These are phyloP conservation scores for Ceratocystis cacaofunesta DNA, from an alignment of 2,329 filamentous ascomycete genomes.

Conservation along the genomic window DNA sequence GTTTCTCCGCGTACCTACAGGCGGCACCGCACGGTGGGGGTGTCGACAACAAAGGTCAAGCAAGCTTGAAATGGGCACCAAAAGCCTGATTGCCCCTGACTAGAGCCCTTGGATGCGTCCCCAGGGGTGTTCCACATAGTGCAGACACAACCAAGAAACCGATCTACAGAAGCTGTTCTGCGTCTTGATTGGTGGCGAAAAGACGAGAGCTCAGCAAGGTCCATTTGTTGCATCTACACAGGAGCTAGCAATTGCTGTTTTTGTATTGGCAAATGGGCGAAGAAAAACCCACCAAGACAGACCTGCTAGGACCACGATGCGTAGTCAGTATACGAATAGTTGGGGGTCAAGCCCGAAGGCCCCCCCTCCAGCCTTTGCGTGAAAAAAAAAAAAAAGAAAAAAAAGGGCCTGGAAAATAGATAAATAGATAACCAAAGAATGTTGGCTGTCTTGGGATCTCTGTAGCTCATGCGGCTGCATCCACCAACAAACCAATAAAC, in stretches of 20 bases:
- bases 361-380: not conserved
- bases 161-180: not conserved
- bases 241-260: no score
- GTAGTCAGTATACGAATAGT: no score
- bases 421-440: no score
- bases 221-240: not conserved
- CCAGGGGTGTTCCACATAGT: conserved; percentile 7
- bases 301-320: no score
- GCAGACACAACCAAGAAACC: not conserved
- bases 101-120: conserved; percentile 4
- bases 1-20: not conserved
- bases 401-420: not conserved
- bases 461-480: no score
- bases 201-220: not conserved
- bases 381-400: not conserved
- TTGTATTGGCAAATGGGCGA: not conserved
- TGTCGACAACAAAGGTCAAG: not conserved
- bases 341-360: not conserved
- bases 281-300: not conserved
- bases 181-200: conserved; percentile 2
- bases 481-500: no score
- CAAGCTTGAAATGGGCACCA: not conserved
- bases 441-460: no score
- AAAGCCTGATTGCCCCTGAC: conserved; percentile 10
- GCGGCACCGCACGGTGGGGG: not conserved